Evolutionary conservation across 495 filamentous ascomycete genomes (phyloP).

Genomic region (Sabuloglossum arenarium): DNA sequence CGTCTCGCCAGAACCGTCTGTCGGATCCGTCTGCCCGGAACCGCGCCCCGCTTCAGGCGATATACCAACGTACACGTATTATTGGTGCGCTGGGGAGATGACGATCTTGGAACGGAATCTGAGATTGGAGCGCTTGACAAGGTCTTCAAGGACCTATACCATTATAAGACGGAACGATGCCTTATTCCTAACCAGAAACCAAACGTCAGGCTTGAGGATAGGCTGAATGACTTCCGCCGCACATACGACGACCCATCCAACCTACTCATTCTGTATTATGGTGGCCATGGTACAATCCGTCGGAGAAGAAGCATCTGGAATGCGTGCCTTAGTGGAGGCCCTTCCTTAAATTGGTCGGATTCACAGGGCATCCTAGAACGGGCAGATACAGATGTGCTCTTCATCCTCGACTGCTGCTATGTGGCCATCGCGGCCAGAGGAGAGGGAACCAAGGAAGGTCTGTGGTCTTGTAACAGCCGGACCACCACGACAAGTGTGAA

Average conservation of each 20-base stretch:
- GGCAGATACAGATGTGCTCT: neutral
- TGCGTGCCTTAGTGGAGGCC: neutral
- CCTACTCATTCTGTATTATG: neutral
- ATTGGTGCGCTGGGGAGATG: neutral
- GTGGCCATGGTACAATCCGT: neutral
- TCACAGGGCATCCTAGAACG: neutral
- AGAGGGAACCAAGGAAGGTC: neutral
- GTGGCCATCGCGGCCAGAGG: neutral
- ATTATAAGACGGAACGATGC: neutral
- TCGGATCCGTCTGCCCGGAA: too few relatives aligned
- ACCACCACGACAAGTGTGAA: neutral
- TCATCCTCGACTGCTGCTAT: neutral
- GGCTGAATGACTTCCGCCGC: neutral
- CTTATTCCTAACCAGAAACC: neutral
- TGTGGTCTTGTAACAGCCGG: neutral
- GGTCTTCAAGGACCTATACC: neutral
- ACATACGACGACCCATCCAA: neutral
- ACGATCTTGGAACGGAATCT: neutral
- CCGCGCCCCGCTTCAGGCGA: neutral
- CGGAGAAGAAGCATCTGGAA: neutral
- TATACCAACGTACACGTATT: neutral
- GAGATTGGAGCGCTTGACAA: neutral
- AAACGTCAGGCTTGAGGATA: neutral
- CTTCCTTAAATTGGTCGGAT: neutral
- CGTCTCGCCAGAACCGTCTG: too few relatives aligned